Evolutionary conservation across 2,329 filamentous ascomycete species (phyloP).

Genomic region (Arthrobotrys sinensis): DNA sequence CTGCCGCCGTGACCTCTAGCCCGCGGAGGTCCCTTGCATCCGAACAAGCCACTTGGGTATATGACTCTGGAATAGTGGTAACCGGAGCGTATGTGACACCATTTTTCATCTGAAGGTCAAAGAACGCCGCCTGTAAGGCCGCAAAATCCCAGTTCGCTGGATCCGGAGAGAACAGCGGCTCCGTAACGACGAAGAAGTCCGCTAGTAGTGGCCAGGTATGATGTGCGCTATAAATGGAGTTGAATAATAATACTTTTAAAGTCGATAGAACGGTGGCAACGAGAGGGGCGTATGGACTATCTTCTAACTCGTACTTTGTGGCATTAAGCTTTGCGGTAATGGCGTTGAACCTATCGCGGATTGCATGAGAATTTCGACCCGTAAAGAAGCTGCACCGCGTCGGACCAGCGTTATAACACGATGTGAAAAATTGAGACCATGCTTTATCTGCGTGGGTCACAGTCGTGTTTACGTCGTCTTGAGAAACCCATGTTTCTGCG

Average conservation of each 20-base stretch:
- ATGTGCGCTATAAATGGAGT: conserved; percentile 14
- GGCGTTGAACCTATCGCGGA: conserved; percentile 39
- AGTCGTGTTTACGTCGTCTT: conserved; percentile 9
- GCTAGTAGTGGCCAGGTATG: conserved; percentile 23
- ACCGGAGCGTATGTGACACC: neutral
- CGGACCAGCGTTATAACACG: conserved; percentile 37
- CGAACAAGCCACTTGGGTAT: conserved; percentile 36
- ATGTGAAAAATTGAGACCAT: conserved; percentile 47
- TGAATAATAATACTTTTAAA: conserved; percentile 17
- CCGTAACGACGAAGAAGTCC: conserved; percentile 31
- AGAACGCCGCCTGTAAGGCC: neutral
- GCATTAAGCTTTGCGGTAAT: conserved; percentile 48
- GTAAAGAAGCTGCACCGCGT: conserved; percentile 41
- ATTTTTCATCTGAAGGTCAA: neutral
- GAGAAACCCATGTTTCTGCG: conserved; percentile 23
- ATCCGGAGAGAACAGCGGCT: neutral
- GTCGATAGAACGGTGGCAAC: conserved; percentile 3
- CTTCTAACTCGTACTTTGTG: conserved; percentile 40
- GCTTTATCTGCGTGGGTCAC: conserved; percentile 41
- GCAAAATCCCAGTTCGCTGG: conserved; percentile 34
- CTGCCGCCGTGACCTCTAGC: conserved; percentile 2
- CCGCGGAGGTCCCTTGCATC: conserved; percentile 44
- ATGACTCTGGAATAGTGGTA: conserved; percentile 31
- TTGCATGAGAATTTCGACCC: conserved; percentile 15
- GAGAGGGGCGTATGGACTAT: neutral